Conservation (phyloP, 225 moss, liverwort and hornwort species). For the Anthoceros angustus region DNA sequence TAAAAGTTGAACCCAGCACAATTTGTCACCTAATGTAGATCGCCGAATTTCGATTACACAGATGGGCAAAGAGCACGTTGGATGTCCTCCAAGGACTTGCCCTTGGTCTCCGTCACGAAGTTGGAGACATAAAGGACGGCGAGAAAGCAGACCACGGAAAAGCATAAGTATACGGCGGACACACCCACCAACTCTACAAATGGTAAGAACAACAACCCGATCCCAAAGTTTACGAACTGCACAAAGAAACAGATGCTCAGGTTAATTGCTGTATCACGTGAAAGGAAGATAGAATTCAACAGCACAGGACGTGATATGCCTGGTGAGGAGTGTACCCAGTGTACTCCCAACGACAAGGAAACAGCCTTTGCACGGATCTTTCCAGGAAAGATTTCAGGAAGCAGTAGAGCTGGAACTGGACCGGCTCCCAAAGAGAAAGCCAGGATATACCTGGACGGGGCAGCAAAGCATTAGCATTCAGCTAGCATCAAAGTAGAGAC, state of each 20-base stretch:
- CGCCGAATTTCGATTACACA: constrained; percentile 15
- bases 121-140: constrained; percentile 53
- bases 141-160: constrained; percentile 57
- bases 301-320: neutral
- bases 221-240: constrained; percentile 70
- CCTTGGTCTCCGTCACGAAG: constrained; percentile 82
- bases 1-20: neutral
- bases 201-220: constrained; percentile 73
- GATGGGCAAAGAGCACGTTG: constrained; percentile 72
- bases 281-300: neutral
- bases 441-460: constrained; percentile 51
- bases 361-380: constrained; percentile 85
- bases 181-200: constrained; percentile 73
- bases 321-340: constrained; percentile 36
- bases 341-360: constrained; percentile 75
- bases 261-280: neutral
- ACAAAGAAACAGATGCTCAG: neutral
- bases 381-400: constrained; percentile 88
- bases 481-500: neutral
- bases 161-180: constrained; percentile 69
- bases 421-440: constrained; percentile 82
- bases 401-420: constrained; percentile 74
- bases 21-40: neutral
- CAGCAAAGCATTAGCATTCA: neutral
- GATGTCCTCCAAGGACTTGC: constrained; percentile 90